A percentile compares a stretch with the other conserved stretches of the same genome.
These are phyloP conservation scores for Scedosporium minutisporum DNA, from an alignment of 2,329 filamentous ascomycete genomes.

Conservation along the genomic window DNA sequence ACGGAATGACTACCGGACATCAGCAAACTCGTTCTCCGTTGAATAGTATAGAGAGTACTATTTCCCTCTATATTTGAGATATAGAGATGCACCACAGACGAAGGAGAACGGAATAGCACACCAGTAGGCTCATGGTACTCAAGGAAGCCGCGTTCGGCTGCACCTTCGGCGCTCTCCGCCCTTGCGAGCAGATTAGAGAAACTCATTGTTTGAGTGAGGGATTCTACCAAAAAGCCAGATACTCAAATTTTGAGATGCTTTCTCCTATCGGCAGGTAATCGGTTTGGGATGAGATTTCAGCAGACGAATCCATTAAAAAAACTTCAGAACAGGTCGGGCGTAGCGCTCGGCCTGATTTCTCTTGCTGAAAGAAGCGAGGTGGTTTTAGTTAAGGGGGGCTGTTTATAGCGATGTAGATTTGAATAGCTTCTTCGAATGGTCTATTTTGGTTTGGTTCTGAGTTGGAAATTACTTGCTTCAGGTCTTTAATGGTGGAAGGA, in stretches of 20 bases:
- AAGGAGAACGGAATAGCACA: conserved; percentile 13
- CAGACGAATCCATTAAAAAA: background rate
- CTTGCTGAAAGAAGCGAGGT: background rate
- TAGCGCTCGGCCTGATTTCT: background rate
- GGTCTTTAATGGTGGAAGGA: no score
- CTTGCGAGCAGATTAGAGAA: background rate
- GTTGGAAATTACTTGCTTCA: no score
- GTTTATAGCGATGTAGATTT: no score
- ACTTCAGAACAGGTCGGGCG: background rate
- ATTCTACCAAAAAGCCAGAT: background rate
- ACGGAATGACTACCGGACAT: conserved; percentile 21
- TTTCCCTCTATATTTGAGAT: background rate
- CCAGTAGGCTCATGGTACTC: conserved; percentile 28
- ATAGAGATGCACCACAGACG: background rate
- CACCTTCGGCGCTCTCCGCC: background rate
- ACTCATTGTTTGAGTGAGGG: background rate
- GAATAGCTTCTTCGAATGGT: no score
- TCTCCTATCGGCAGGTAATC: background rate
- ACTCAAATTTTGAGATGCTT: background rate
- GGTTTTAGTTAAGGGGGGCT: no score
- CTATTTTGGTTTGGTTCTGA: no score
- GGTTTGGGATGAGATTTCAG: background rate
- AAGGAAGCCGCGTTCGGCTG: conserved; percentile 18
- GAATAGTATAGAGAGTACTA: background rate
- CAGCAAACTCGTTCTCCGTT: background rate